Base-by-base conservation (phyloP, 1,284 basidiomycete genomes). In the Exobasidium rhododendri region DNA sequence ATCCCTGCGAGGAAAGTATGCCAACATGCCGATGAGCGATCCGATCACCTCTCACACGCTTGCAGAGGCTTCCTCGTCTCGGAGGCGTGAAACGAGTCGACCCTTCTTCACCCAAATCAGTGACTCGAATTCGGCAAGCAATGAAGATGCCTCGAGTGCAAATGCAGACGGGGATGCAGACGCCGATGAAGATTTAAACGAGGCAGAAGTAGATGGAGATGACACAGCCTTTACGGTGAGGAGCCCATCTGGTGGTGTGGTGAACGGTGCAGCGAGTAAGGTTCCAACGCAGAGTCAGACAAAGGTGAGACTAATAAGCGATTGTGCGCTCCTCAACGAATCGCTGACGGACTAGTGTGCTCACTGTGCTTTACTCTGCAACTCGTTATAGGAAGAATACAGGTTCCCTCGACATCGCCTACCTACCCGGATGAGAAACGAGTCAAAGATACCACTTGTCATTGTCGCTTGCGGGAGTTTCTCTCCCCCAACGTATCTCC, bases 401-500 rank as follows among this genome's bases (percentile, higher is more conserved):
- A 53, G 32, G 7, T 79, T 79, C 51, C 76, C 77, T 10, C 62
- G 74, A 4, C 77, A 79, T 55, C 69, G 77, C 0, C 60, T 79
- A 4, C 73, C 76, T 2, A 71, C 69, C 3, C 61, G 67, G 50
- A 78, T 79, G 77, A 67, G 69, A 51, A 76, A 79, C 62, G 74
- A 75, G 49, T 58, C 61, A 58, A 77, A 76, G 55, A 77, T 68
- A 4, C 77, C 77, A 14, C 74, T 79, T 11, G 73, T 79, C 35
- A 75, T 79, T 24, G 83, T 85, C 31, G 84, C 84, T 0, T 85
- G 84, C 67, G 84, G 84, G 22, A 83, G 82, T 24, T 85, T 85
- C 77, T 84, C 83, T 0, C 84, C 84, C 1, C 84, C 84, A 4
- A 85, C 84, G 1, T 85, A 85, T 66, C 81, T 84, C 32, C 84